These are phyloP conservation scores for Amanita molliuscula DNA, from an alignment of 768 basidiomycete species.

Conservation along the genomic window DNA sequence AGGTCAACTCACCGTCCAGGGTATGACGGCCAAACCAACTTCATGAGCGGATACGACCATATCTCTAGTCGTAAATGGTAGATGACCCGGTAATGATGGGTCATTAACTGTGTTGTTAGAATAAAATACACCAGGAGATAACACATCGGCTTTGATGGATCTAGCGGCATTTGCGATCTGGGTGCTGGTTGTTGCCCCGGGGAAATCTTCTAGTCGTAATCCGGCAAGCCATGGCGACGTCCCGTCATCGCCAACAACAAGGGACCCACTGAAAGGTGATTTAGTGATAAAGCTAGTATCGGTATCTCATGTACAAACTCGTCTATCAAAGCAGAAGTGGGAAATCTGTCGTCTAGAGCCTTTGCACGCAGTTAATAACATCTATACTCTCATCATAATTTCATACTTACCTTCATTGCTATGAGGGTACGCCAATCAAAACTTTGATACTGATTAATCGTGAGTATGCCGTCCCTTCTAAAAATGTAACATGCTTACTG, in stretches of 20 bases:
- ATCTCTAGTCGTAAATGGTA: conserved; percentile 50
- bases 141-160: conserved; percentile 49
- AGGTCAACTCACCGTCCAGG: conserved; percentile 54
- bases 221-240: conserved; percentile 65
- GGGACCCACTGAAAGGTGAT: conserved; percentile 22
- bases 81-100: conserved; percentile 31
- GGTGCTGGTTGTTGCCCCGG: conserved; percentile 45
- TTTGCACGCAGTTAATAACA: conserved; percentile 11
- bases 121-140: conserved; percentile 49
- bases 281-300: neutral
- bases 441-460: conserved; percentile 51
- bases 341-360: conserved; percentile 45
- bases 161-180: conserved; percentile 62
- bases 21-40: conserved; percentile 53
- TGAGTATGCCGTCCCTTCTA: neutral
- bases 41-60: conserved; percentile 63
- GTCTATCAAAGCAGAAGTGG: conserved; percentile 56
- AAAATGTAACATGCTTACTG: conserved; percentile 27
- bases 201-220: conserved; percentile 49
- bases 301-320: conserved; percentile 28
- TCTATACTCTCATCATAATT: neutral
- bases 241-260: conserved; percentile 27
- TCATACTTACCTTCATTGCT: conserved; percentile 46
- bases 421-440: conserved; percentile 76
- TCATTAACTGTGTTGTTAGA: conserved; percentile 29